Evolutionary conservation across 345 rosid genomes (phyloP), one percentile per base, ranked within the genome.

Genomic region (Hypericum androsaemum): DNA sequence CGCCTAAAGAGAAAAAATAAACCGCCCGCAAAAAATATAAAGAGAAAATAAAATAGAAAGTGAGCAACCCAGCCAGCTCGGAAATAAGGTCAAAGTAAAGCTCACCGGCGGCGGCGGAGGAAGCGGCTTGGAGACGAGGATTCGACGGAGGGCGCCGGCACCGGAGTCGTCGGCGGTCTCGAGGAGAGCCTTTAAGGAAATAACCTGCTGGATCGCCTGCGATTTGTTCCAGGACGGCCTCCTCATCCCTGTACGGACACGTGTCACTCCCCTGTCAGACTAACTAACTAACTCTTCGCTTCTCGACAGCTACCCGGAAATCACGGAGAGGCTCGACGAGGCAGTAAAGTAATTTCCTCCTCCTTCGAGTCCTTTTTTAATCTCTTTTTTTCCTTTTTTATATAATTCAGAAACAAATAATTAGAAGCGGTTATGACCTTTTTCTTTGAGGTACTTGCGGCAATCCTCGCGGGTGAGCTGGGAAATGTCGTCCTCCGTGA

Each of bases 191-290:
- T 71, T 75, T 39, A 75, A 72, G 9, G 72, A 71, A 71, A 75
- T 65, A 51, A 75, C 77, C 63, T 75, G 80, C 74, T 75, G 80
- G 54, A 75, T 68, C 52, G 77, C 77, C 70, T 75, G 80, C 61
- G 80, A 75, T 65, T 75, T 75, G 72, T 75, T 75, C 80, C 80
- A 75, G 52, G 80, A 75, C 17, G 80, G 80, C 50, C 72, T 64
- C 52, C 80, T 64, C 80, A 75, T 75, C 41, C 80, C 80, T 75
- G 62, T 14, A 49, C 50, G 43, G 55, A 0, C 36, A 56, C 40
- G n/a, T 7, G 48, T 12, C 48, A 44, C 48, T 22, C n/a, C 37
- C 28, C 7, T 8, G 35, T 3, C 32, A 40, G 35, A 22, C 22
- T 10, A 1, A 50, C 12, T 7, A 9, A 16, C 7, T 37, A 22